phyloP scores from a whole-genome alignment of 176 grass and related monocot genomes.

The Carex myosuroides region DNA sequence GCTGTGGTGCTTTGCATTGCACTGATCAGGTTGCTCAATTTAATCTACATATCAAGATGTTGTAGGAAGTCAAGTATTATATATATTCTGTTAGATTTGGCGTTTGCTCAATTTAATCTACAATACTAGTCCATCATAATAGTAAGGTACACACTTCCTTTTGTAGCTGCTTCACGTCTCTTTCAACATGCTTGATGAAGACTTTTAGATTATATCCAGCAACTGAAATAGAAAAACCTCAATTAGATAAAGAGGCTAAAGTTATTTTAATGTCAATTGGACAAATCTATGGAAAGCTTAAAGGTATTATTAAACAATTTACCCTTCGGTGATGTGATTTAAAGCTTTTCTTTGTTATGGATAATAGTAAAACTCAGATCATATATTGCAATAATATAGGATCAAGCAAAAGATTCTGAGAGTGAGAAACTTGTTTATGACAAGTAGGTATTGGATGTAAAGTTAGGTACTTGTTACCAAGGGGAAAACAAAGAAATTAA shows the following conservation, averaged over 20 bases:
- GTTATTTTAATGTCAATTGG: background rate
- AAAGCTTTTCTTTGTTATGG: background rate
- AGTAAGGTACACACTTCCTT: too few relatives aligned
- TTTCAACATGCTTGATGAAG: too few relatives aligned
- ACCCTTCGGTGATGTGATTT: background rate
- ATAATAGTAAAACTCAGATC: background rate
- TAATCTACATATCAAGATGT: background rate
- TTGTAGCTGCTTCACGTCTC: too few relatives aligned
- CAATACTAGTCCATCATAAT: too few relatives aligned
- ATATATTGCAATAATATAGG: background rate
- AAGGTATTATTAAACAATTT: background rate
- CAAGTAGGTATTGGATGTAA: background rate
- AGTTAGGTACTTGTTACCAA: background rate
- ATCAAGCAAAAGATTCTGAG: background rate
- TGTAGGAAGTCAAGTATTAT: background rate
- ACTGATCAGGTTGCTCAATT: background rate
- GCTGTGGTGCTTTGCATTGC: background rate
- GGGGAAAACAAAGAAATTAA: background rate
- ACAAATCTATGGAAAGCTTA: background rate
- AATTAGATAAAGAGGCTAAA: too few relatives aligned
- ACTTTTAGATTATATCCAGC: too few relatives aligned
- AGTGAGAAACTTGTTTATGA: background rate
- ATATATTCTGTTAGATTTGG: background rate
- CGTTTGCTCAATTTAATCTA: too few relatives aligned
- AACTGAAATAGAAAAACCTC: too few relatives aligned